Evolutionary conservation across 169 alveolate species (phyloP), one percentile per base, ranked within the genome.

Genomic region (Plasmodium sp.): DNA sequence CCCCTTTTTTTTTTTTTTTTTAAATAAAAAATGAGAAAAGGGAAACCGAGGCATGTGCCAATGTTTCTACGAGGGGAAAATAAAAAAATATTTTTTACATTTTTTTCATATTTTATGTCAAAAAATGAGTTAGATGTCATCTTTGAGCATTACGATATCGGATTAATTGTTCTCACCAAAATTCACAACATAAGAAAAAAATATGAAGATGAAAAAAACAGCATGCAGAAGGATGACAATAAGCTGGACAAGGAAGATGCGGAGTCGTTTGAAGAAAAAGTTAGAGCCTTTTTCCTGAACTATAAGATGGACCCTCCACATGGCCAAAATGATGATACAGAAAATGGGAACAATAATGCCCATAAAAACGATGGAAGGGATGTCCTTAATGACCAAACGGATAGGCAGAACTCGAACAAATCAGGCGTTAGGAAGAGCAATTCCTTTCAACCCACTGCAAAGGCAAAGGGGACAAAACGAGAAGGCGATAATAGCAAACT

Each of bases 31-130:
- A 86, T 86, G 93, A 86, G 93, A 77, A 86, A 86, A 77, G 93
- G 93, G 39, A 86, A 86, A 58, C 93, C 93, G 34, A 36, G 93
- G 83, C 93, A 86, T 45, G 93, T 86, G 16, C 93, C 93, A 51
- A 86, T 86, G 88, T 86, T 86, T 86, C 81, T 86, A 58, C 79
- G 86, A 86, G 81, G 93, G 33, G 93, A 86, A 77, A 86, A 86
- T 71, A 86, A 77, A 77, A 86, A 79, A 12, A 71, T 86, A 86
- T 79, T 86, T 86, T 54, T 86, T 56, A 36, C 86, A 33, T 86
- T 86, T 86, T 86, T 86, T 56, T 86, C 93, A 77, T 77, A 86
- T 86, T 86, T 86, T 79, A 86, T 86, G 93, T 56, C 93, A 45
- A 86, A 77, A 79, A 86, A 86, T 86, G 93, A 86, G 48, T 27